Evolutionary conservation across 768 basidiomycete species (phyloP).

Genomic region (Gymnopilus junonius): DNA sequence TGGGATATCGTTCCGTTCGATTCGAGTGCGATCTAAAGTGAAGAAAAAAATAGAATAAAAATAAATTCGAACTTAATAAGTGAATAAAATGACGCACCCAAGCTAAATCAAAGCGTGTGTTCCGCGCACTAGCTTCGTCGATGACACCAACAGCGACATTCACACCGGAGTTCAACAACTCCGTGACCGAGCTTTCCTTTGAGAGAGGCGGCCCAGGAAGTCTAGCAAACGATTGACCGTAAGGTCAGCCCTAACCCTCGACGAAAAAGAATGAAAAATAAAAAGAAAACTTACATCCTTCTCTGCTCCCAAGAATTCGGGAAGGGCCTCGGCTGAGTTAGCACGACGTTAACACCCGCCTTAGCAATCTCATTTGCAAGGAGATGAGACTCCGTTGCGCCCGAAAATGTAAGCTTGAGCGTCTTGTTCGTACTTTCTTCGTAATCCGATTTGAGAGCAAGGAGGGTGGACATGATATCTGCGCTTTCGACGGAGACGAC

Average conservation of each 20-base stretch:
- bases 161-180: slow-evolving; percentile 62
- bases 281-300: slow-evolving; percentile 52
- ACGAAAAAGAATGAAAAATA: neutral
- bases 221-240: slow-evolving; percentile 31
- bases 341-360: slow-evolving; percentile 73
- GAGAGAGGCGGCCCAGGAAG: slow-evolving; percentile 74
- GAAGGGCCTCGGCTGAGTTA: slow-evolving; percentile 65
- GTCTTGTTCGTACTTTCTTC: slow-evolving; percentile 37
- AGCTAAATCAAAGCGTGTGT: slow-evolving; percentile 68
- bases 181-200: slow-evolving; percentile 54
- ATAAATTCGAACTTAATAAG: neutral
- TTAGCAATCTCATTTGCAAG: slow-evolving; percentile 65
- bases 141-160: slow-evolving; percentile 63
- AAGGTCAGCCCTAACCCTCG: neutral
- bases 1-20: slow-evolving; percentile 43
- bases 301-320: slow-evolving; percentile 68
- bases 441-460: slow-evolving; percentile 61
- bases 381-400: slow-evolving; percentile 64
- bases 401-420: slow-evolving; percentile 54
- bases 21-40: slow-evolving; percentile 28
- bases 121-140: slow-evolving; percentile 67
- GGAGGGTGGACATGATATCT: slow-evolving; percentile 74
- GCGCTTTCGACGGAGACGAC: slow-evolving; percentile 72
- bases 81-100: slow-evolving; percentile 42
- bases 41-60: neutral